A percentile compares a stretch with the other conserved stretches of the same genome.
These are phyloP conservation scores for Plantago ovata DNA, from an alignment of 257 asterid species.

Conservation along the genomic window DNA sequence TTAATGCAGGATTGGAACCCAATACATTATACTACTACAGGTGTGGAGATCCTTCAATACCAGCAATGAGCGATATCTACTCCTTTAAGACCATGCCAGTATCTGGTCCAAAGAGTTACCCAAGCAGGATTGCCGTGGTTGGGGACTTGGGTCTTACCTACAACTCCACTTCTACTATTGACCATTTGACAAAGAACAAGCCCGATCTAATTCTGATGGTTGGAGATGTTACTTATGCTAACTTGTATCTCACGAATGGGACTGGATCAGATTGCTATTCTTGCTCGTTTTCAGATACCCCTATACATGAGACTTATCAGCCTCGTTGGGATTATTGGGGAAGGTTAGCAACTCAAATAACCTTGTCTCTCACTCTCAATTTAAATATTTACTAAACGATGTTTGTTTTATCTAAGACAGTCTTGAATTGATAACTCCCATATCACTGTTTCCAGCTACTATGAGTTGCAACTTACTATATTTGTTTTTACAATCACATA, in stretches of 20 bases:
- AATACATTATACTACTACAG: slow-evolving; percentile 66
- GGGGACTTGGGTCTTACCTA: slow-evolving; percentile 87
- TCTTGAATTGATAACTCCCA: too few relatives aligned
- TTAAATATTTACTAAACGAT: neutral
- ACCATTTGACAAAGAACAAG: slow-evolving; percentile 58
- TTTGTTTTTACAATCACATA: too few relatives aligned
- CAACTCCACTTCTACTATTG: slow-evolving; percentile 70
- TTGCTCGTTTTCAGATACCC: slow-evolving; percentile 71
- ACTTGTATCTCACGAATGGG: slow-evolving; percentile 75
- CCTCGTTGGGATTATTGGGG: slow-evolving; percentile 98
- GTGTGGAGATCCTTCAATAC: slow-evolving; percentile 75
- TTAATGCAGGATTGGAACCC: slow-evolving; percentile 60
- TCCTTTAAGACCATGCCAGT: slow-evolving; percentile 57
- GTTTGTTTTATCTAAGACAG: neutral
- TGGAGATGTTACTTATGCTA: slow-evolving; percentile 76
- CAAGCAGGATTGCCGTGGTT: slow-evolving; percentile 60
- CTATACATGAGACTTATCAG: slow-evolving; percentile 71
- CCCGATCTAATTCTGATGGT: slow-evolving; percentile 67
- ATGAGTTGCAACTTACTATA: too few relatives aligned
- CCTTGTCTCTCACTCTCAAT: neutral
- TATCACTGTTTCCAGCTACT: too few relatives aligned
- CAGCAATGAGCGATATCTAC: slow-evolving; percentile 64
- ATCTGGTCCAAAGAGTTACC: slow-evolving; percentile 55
- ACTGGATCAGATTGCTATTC: slow-evolving; percentile 70
- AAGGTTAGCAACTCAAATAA: slow-evolving; percentile 38